Evolutionary conservation across 352 stramenopile species (phyloP).

Genomic region (Globisporangium splendens): DNA sequence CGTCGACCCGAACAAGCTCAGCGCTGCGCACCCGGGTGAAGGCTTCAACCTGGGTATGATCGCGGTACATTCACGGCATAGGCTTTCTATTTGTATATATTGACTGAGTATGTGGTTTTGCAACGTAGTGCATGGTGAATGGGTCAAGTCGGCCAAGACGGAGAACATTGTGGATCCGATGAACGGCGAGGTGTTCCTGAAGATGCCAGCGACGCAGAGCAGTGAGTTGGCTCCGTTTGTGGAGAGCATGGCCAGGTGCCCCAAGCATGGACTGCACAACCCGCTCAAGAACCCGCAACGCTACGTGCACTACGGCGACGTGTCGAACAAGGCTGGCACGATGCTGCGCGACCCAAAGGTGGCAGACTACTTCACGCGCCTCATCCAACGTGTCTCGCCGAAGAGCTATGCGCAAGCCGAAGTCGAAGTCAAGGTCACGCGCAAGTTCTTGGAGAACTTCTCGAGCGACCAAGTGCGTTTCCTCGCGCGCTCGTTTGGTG

Average conservation of each 20-base stretch:
- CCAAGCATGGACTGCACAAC: slow-evolving; percentile 98
- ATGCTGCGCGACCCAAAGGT: slow-evolving; percentile 87
- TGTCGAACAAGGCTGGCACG: slow-evolving; percentile 80
- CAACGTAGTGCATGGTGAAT: slow-evolving; percentile 85
- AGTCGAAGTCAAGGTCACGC: slow-evolving; percentile 90
- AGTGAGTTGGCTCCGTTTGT: slow-evolving; percentile 92
- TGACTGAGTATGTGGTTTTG: not conserved
- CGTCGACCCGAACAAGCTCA: slow-evolving; percentile 86
- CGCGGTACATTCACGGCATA: slow-evolving; percentile 1
- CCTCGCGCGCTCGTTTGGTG: slow-evolving; percentile 93
- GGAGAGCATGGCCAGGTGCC: slow-evolving; percentile 87
- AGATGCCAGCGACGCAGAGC: slow-evolving; percentile 90
- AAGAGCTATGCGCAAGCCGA: slow-evolving; percentile 96
- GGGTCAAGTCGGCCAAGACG: slow-evolving; percentile 61
- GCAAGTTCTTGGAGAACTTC: slow-evolving; percentile 98
- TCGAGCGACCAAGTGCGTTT: slow-evolving; percentile 96
- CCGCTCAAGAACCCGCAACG: slow-evolving; percentile 96
- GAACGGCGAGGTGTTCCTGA: slow-evolving; percentile 93
- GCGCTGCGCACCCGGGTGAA: slow-evolving; percentile 62
- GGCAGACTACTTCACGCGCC: slow-evolving; percentile 93
- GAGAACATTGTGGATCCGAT: slow-evolving; percentile 92
- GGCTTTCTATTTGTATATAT: not conserved
- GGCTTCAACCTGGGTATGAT: slow-evolving; percentile 86
- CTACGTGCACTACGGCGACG: slow-evolving; percentile 85
- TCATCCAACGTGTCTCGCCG: slow-evolving; percentile 96